A percentile compares a stretch with the other conserved stretches of the same genome.
Conservation (phyloP, 1,139 yeast genomes). For the Taphrina flavorubra region DNA sequence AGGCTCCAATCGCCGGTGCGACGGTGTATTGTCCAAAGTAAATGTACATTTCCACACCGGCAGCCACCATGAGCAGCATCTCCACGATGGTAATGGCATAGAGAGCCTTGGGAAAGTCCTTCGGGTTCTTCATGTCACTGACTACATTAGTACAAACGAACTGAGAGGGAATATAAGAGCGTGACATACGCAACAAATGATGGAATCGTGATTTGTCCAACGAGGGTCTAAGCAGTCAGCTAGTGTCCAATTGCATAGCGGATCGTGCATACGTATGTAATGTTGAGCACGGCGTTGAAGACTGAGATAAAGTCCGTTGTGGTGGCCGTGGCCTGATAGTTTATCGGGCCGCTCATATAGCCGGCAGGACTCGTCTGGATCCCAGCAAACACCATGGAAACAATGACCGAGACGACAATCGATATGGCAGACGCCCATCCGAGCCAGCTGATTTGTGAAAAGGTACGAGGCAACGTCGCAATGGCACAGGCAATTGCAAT, state of each 20-base stretch:
- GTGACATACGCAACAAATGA: slow-evolving; percentile 56
- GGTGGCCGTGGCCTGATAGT: slow-evolving; percentile 58
- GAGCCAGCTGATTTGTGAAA: slow-evolving; percentile 59
- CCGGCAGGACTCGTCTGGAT: slow-evolving; percentile 59
- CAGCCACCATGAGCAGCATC: slow-evolving; percentile 59
- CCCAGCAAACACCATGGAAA: slow-evolving; percentile 63
- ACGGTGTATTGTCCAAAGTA: slow-evolving; percentile 65
- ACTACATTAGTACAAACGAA: too few species aligned
- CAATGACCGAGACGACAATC: slow-evolving; percentile 63
- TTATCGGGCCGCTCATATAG: slow-evolving; percentile 48
- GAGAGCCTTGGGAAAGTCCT: slow-evolving; percentile 64
- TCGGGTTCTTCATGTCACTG: slow-evolving; percentile 64
- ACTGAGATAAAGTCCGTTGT: slow-evolving; percentile 63
- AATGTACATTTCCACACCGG: slow-evolving; percentile 64
- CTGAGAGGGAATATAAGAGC: neutral
- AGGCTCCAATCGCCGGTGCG: slow-evolving; percentile 66
- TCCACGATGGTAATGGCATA: slow-evolving; percentile 61
- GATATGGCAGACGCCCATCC: slow-evolving; percentile 59
- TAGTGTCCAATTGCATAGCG: neutral
- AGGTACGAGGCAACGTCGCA: slow-evolving; percentile 57
- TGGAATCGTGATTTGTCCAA: slow-evolving; percentile 68
- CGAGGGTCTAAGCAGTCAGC: slow-evolving; percentile 54
- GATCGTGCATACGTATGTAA: slow-evolving; percentile 46
- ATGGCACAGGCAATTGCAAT: slow-evolving; percentile 57
- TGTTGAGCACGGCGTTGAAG: slow-evolving; percentile 60